Evolutionary conservation across 768 basidiomycete species (phyloP), one percentile per base, ranked within the genome.

Genomic region (Suillus weaverae): DNA sequence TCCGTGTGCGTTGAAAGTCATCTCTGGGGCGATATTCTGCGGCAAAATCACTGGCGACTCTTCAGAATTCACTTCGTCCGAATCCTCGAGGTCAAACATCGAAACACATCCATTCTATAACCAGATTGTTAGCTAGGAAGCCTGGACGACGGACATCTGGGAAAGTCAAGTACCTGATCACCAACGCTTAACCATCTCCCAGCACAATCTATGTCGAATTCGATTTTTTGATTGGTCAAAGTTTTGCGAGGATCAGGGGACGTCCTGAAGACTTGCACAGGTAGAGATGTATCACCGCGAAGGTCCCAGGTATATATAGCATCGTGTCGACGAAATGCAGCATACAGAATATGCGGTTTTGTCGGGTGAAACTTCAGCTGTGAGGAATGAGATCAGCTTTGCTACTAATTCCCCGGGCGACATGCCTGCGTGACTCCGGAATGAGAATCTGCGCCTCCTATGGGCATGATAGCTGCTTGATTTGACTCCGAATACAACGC

Each of bases 301-400:
- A 95, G 73, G 73, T 97, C 96, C 90, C 92, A 97, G 62, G 85
- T 81, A 70, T 88, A 89, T 30, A 97, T 81, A 4, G 71, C 71
- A 7, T 80, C 80, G 6, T 74, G 71, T 14, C 90, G 82, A 6
- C 96, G 84, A 68, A 92, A 95, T 0, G 92, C 83, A 0, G 91
- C 90, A 66, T 92, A 97, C 33, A 98, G 74, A 1, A 92, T 76
- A 64, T 92, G 84, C 0, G 92, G 90, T 50, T 79, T 77, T 22
- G 78, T 77, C 0, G 92, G 92, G 70, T 95, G 90, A 77, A 95
- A 98, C 65, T 84, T 82, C 46, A 95, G 75, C 92, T 93, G 20
- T 73, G 61, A 65, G 71, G 44, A 30, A 18, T 63, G 44, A 51
- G 39, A 18, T 59, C 22, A 44, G 18, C 5, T 14, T 32, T 7